A percentile compares a stretch with the other conserved stretches of the same genome.
These are phyloP conservation scores for Stachybotrys chlorohalonatus DNA, from an alignment of 2,329 filamentous ascomycete genomes.

Conservation along the genomic window DNA sequence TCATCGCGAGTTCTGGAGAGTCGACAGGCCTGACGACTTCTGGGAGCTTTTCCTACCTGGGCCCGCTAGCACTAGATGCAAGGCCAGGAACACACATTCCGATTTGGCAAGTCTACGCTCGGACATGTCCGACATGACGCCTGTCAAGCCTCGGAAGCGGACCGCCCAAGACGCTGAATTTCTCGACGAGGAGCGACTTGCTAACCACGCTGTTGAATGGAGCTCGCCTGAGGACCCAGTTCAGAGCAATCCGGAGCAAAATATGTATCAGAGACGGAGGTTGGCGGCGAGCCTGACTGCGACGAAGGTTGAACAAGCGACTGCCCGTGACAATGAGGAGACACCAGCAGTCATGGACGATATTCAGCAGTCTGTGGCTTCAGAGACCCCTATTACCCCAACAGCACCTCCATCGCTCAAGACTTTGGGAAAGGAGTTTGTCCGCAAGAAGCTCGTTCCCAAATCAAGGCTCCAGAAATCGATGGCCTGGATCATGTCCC, in stretches of 20 bases:
- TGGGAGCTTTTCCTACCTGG: constrained; percentile 11
- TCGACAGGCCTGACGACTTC: constrained; percentile 16
- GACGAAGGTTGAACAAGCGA: background rate
- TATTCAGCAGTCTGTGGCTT: background rate
- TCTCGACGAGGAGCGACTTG: background rate
- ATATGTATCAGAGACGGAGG: background rate
- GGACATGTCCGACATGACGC: background rate
- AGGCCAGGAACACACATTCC: background rate
- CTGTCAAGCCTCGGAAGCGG: background rate
- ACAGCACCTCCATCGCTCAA: background rate
- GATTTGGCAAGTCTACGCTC: background rate
- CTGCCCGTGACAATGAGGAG: too few relatives aligned
- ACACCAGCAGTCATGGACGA: background rate
- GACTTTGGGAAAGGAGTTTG: background rate
- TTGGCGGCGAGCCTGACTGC: background rate
- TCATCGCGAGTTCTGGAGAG: constrained; percentile 25
- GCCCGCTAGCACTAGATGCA: constrained; percentile 2
- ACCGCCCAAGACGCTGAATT: background rate
- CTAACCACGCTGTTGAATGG: background rate
- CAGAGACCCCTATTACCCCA: background rate
- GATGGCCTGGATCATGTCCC: background rate
- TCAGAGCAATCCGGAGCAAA: background rate
- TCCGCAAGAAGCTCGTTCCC: background rate
- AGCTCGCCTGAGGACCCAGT: background rate
- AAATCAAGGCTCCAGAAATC: background rate